phyloP scores from a whole-genome alignment of 1,284 basidiomycete species.

The Leccinum fallax region DNA sequence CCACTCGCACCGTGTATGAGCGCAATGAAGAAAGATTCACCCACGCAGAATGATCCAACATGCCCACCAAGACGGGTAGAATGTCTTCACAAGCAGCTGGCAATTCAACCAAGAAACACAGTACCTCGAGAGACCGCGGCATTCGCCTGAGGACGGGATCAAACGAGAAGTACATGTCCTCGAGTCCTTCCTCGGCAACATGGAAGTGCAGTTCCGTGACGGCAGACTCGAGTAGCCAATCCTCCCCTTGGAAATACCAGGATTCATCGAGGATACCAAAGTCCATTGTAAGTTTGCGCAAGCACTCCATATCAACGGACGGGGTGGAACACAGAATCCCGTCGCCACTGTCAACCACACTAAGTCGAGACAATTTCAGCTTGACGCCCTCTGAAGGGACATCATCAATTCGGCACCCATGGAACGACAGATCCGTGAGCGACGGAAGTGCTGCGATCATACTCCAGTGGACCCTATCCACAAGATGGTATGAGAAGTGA shows the following conservation, averaged over 20 bases:
- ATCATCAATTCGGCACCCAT: too few species aligned
- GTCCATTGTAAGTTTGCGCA: neutral
- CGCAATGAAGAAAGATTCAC: neutral
- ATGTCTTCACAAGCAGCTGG: neutral
- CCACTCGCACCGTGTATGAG: neutral
- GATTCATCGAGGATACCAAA: neutral
- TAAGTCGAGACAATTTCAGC: neutral
- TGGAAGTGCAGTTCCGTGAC: neutral
- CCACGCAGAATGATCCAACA: neutral
- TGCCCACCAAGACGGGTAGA: neutral
- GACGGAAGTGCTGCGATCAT: neutral
- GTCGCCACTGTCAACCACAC: neutral
- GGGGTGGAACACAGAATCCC: neutral
- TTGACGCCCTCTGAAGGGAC: neutral
- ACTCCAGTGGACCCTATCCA: neutral
- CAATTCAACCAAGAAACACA: neutral
- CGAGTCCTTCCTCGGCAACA: neutral
- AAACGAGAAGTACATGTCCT: neutral
- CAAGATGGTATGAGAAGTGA: neutral
- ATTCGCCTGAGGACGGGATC: neutral
- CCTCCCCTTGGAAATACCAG: neutral
- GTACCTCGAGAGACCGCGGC: neutral
- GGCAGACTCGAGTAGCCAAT: neutral
- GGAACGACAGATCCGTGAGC: neutral
- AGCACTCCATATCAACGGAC: neutral